Conservation (phyloP, 2,329 filamentous ascomycete species). For the Aspergillus fumigatus region DNA sequence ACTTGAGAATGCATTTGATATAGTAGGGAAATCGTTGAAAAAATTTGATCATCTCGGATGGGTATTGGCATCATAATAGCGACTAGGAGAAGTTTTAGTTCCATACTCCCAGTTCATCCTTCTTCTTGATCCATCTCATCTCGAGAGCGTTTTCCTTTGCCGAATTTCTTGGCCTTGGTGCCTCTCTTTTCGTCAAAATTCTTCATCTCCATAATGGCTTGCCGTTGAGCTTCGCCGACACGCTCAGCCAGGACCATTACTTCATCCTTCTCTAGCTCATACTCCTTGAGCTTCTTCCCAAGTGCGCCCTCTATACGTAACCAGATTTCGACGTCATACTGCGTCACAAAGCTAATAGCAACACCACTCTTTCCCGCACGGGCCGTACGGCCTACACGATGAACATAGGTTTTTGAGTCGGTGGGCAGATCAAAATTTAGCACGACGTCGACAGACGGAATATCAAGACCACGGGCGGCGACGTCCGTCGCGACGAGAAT, state of each 20-base stretch:
- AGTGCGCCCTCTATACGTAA: conserved; percentile 76
- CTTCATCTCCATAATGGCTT: conserved; percentile 79
- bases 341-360: conserved; percentile 75
- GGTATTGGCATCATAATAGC: background rate
- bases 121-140: conserved; percentile 74
- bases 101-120: conserved; percentile 42
- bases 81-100: background rate
- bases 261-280: conserved; percentile 70
- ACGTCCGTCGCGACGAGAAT: conserved; percentile 90
- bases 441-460: conserved; percentile 83
- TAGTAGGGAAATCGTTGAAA: background rate
- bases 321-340: conserved; percentile 82
- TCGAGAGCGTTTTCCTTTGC: conserved; percentile 52
- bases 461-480: conserved; percentile 88
- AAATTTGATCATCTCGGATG: background rate
- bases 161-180: conserved; percentile 45
- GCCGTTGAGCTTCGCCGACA: conserved; percentile 77
- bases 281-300: conserved; percentile 69
- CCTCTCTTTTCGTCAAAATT: conserved; percentile 64
- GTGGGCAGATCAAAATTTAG: conserved; percentile 80
- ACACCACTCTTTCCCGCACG: conserved; percentile 80
- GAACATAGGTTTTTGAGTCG: conserved; percentile 86
- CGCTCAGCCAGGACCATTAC: conserved; percentile 75
- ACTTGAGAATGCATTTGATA: background rate
- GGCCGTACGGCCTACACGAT: conserved; percentile 82